Base-by-base conservation (phyloP, 441 rosid species). In the Hura crepitans region DNA sequence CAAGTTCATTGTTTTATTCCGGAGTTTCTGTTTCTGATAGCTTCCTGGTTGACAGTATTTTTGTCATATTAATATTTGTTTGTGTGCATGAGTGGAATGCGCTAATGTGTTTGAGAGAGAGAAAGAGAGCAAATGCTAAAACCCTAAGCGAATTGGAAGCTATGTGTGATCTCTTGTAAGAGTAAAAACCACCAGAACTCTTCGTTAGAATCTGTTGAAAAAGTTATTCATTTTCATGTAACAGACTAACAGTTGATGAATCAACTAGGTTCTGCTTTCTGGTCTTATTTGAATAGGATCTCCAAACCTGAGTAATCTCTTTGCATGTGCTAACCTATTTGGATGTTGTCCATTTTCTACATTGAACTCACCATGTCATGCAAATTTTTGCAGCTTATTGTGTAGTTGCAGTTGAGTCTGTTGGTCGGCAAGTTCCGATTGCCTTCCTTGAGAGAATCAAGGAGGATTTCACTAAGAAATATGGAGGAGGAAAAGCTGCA, bases 401-500 rank as follows among this genome's bases (percentile, higher is more conserved):
- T 67, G 97, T 94, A 63, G 99, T 92, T 81, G 99, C 99, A 17
- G 91, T 84, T 18, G 97, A 94, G 74, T 89, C 97, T 31, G 82
- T 80, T 74, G 97, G 97, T 54, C 88, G 90, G 50, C 94, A 94
- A 81, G 67, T 92, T 77, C 96, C 96, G 20, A 92, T 92, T 78
- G 99, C 93, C 22, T 94, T 84, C 72, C 94, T 94, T 58, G 96
- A 94, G 80, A 80, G 93, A 74, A 78, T 94, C 28, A 94, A 87
- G 83, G 97, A 89, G 77, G 99, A 92, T 45, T 91, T 94, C 60
- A 82, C 75, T 72, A 84, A 90, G 81, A 92, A 75, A 87, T 90
- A 92, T 57, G 89, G 89, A 62, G 94, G 92, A 66, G 99, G 96
- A 31, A 92, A 90, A 76, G 90, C 96, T 74, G 91, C 89, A 7